These are phyloP conservation scores for Cutaneotrichosporon arboriforme DNA, from an alignment of 1,284 basidiomycete species.

Conservation along the genomic window DNA sequence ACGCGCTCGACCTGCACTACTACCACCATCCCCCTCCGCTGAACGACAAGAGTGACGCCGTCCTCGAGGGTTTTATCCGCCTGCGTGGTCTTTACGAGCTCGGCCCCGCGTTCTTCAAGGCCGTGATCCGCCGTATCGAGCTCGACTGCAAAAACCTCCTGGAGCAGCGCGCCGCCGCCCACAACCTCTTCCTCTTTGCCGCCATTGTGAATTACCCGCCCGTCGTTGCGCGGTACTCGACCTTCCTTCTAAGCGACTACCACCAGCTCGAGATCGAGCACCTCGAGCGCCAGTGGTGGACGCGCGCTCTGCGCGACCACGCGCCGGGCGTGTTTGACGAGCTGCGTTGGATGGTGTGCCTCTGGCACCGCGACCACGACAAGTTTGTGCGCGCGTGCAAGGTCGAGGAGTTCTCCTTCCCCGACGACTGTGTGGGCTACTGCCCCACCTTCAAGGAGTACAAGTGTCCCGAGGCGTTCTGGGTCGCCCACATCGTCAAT, in stretches of 20 bases:
- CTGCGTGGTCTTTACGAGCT: neutral
- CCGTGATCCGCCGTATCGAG: conserved; percentile 1
- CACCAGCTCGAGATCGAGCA: neutral
- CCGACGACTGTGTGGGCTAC: neutral
- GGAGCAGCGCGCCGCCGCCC: neutral
- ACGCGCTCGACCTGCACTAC: neutral
- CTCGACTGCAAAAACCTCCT: neutral
- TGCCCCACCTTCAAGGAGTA: neutral
- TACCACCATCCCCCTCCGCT: neutral
- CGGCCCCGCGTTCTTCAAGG: neutral
- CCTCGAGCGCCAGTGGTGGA: neutral
- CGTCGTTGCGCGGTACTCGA: neutral
- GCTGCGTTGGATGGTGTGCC: neutral
- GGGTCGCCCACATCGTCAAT: neutral
- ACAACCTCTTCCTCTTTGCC: neutral
- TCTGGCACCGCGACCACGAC: neutral
- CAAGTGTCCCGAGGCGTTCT: neutral
- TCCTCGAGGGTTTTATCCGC: neutral
- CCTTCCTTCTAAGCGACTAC: neutral
- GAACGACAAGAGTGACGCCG: neutral
- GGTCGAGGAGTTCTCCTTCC: neutral
- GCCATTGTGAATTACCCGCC: neutral
- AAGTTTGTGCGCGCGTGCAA: neutral
- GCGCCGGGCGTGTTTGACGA: neutral
- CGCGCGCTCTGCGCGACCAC: neutral